Evolutionary conservation across 805 yeast genomes (phyloP), one percentile per base, ranked within the genome.

Genomic region (Nakazawaea siamensis): DNA sequence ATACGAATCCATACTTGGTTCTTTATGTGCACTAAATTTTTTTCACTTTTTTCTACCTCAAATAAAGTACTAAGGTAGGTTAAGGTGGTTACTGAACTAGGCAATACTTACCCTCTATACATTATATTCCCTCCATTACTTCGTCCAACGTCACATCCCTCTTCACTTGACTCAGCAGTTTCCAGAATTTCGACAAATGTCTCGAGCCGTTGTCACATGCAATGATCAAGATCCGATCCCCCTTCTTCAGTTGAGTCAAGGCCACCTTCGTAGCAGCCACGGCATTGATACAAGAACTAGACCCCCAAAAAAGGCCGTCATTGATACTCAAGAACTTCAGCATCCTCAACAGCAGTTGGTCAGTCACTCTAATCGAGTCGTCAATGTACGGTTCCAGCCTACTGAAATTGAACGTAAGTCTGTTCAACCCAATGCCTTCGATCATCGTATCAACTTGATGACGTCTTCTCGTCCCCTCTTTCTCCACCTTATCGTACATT

Each of bases 361-460:
- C 98, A 2, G 74, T 57, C 2, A 90, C 95, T 39, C 87, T 64
- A 14, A 84, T 65, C 0, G 96, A 79, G 42, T 78, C 88, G 51
- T 86, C 94, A 11, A 90, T 76, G 39, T 55, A 68, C 1, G 55
- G 50, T 46, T 83, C 86, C 2, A 86, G 97, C 33, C 68, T 70
- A 30, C 66, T 58, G 54, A 90, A 84, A 54, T 90, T 90, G 49
- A 72, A 70, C 0, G 98, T 90, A 18, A 92, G 61, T 43, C 98
- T 64, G 47, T 86, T 92, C 39, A 90, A 59, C 0, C 98, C 98
- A 19, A 90, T 81, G 0, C 98, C 98, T 56, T 90, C 98, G 3
- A 90, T 79, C 2, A 88, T 51, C 0, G 97, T 92, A 55, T 90
- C 98, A 2, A 90, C 97, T 57, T 90, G 98, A 55, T 92, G 97